Percentiles rank a stretch among this genome's conserved stretches.
These are phyloP conservation scores for Cenchrus americanus DNA, from an alignment of 176 grass and related monocot genomes.

Conservation along the genomic window DNA sequence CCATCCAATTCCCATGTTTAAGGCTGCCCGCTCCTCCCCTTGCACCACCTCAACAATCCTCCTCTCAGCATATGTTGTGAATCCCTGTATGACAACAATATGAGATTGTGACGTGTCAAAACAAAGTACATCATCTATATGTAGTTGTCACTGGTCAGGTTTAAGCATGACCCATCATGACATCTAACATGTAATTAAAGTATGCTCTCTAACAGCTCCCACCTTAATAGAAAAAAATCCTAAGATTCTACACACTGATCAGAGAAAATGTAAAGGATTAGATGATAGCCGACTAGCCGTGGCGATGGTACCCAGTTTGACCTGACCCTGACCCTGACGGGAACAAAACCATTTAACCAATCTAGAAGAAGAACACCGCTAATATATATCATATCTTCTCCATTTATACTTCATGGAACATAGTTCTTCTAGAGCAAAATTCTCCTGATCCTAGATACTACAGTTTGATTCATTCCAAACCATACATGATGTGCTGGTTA, in stretches of 20 bases:
- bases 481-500: not conserved
- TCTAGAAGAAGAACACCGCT: not conserved
- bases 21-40: constrained; percentile 76
- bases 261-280: constrained; percentile 8
- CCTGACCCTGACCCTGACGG: not conserved
- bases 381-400: not conserved
- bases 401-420: not conserved
- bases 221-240: not conserved
- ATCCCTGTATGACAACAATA: constrained; percentile 53
- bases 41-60: constrained; percentile 96
- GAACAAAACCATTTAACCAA: not conserved
- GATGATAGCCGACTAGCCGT: not conserved
- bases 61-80: constrained; percentile 94
- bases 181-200: not conserved
- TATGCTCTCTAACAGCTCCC: not conserved
- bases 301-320: not conserved
- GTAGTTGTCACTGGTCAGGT: not conserved
- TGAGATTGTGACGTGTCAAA: not conserved
- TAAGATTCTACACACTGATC: not conserved
- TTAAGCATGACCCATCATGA: not conserved
- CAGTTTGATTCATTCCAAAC: not conserved
- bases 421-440: not conserved
- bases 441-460: not conserved
- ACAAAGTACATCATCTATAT: not conserved
- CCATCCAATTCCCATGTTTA: constrained; percentile 92